Base-by-base conservation (phyloP, 495 filamentous ascomycete species). In the Penicillium diatomitis region DNA sequence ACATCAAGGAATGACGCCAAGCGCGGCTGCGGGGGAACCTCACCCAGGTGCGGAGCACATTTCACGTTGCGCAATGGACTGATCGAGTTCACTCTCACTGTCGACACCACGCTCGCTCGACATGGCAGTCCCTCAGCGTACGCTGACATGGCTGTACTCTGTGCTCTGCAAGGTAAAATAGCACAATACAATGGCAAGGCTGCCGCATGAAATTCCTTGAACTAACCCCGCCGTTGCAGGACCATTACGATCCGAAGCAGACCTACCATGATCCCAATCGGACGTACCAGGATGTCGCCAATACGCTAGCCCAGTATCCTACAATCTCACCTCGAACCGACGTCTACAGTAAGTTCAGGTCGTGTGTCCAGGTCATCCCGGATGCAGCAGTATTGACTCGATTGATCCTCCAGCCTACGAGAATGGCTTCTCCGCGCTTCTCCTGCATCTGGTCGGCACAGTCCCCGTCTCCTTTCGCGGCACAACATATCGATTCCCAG, bases 131-230 rank as follows among this genome's bases (percentile, higher is more conserved):
- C 82, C 87, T 52, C 90, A 92, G 60, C 85, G 88, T 66, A 84
- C 94, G 38, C 76, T 97, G 47, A 87, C 87, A 64, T 98, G 92
- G 92, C 82, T 98, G 2, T 94, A 95, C 69, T 92, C 85, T 64
- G 83, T 95, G 39, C 63, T 98, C 46, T 85, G 79, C 35, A 88
- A 84, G 66, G 90, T 92, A 71, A 20, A 20, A 20, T 20, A 20
- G 2, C 20, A 20, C 1, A 20, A 20, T 60, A 49, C 39, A n/a
- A 2, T 8, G 38, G 3, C 3, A 20, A 11, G 29, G 27, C 28
- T 37, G 6, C 6, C n/a, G 12, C 11, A 6, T 3, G 3, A 5
- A 28, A 6, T 6, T 10, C 31, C 8, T 20, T 20, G 20, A 33
- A 20, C 52, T 58, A 27, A 58, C 38, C 9, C 38, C 8, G 12